Evolutionary conservation across 768 basidiomycete species (phyloP).

Genomic region (Lactarius hatsudake): DNA sequence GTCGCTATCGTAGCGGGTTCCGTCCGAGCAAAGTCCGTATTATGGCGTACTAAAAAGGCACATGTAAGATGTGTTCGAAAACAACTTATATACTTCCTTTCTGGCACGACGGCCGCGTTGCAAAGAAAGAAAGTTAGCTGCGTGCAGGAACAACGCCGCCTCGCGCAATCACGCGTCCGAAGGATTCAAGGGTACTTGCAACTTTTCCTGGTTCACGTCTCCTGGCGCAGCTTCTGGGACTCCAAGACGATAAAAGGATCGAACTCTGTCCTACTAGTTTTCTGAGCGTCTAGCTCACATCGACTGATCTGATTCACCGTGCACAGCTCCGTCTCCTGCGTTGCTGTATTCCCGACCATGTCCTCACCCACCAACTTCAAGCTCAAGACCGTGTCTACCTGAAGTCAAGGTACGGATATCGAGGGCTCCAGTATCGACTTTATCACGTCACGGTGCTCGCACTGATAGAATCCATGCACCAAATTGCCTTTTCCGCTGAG

Average conservation of each 20-base stretch:
- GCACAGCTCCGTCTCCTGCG: slow-evolving; percentile 9
- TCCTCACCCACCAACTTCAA: slow-evolving; percentile 27
- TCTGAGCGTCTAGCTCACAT: background rate
- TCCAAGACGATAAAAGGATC: slow-evolving; percentile 13
- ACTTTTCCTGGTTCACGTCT: too few relatives aligned
- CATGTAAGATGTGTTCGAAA: too few relatives aligned
- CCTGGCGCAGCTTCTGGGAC: background rate
- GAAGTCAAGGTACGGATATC: slow-evolving; percentile 27
- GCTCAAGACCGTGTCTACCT: background rate
- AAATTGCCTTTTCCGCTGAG: slow-evolving; percentile 50
- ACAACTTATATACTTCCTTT: too few relatives aligned
- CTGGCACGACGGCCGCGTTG: too few relatives aligned
- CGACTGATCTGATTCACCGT: background rate
- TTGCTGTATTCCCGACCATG: slow-evolving; percentile 9
- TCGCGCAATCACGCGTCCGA: too few relatives aligned
- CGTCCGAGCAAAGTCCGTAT: too few relatives aligned
- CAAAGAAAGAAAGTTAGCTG: too few relatives aligned
- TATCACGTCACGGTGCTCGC: slow-evolving; percentile 66
- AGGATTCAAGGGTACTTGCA: too few relatives aligned
- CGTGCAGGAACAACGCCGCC: too few relatives aligned
- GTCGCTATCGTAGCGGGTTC: too few relatives aligned
- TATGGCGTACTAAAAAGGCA: too few relatives aligned
- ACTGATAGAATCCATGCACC: slow-evolving; percentile 45
- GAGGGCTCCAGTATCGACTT: slow-evolving; percentile 39
- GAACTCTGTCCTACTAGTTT: background rate